A percentile compares a stretch with the other conserved stretches of the same genome.
These are phyloP conservation scores for Solanum gracilifrons DNA, from an alignment of 257 asterid species.

Conservation along the genomic window DNA sequence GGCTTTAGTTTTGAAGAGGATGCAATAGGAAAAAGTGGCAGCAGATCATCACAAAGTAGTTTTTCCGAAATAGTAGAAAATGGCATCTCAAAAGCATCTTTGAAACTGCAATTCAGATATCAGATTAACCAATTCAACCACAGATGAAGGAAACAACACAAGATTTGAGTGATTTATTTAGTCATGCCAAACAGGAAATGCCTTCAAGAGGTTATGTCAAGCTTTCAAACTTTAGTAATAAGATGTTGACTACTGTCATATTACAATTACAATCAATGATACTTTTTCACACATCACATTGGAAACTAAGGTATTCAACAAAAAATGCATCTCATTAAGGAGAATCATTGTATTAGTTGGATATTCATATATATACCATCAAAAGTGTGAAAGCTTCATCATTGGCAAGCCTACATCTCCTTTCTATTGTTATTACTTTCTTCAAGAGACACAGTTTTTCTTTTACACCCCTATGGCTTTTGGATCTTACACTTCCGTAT, in stretches of 20 bases:
- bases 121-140: slow-evolving; percentile 11
- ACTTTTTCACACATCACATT: background rate
- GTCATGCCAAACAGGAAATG: background rate
- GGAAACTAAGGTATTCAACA: background rate
- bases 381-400: background rate
- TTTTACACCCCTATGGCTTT: background rate
- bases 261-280: background rate
- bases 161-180: background rate
- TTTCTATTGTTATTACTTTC: background rate
- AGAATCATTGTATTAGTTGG: background rate
- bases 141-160: background rate
- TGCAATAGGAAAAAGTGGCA: slow-evolving; percentile 81
- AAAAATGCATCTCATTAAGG: background rate
- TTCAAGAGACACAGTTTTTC: background rate
- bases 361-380: background rate
- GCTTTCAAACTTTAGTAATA: background rate
- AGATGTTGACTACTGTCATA: background rate
- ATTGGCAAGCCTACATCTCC: background rate
- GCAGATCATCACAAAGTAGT: slow-evolving; percentile 56
- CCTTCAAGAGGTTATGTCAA: background rate
- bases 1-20: slow-evolving; percentile 19
- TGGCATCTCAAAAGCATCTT: slow-evolving; percentile 88
- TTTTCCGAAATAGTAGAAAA: slow-evolving; percentile 65
- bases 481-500: background rate
- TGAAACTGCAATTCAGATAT: slow-evolving; percentile 46